Conservation (phyloP, 208 protist species). For the Trypanosoma theileri region DNA sequence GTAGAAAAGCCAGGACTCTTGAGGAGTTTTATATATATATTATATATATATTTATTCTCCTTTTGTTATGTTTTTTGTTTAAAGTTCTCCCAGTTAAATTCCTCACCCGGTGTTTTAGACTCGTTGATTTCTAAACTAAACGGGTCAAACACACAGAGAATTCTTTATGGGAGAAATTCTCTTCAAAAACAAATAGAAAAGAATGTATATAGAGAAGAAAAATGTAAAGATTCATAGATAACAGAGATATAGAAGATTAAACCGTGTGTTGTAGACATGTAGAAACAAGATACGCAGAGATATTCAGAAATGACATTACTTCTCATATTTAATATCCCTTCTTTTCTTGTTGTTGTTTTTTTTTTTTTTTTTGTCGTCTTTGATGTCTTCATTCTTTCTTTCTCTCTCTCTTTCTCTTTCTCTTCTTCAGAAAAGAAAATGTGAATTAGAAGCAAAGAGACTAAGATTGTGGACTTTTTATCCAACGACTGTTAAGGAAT, state of each 20-base stretch:
- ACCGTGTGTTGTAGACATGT: constrained; percentile 9
- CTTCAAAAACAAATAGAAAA: not conserved
- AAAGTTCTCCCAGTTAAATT: no score
- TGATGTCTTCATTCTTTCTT: no score
- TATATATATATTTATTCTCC: no score
- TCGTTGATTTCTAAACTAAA: no score
- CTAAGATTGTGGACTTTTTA: no score
- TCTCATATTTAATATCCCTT: no score
- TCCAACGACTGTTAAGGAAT: no score
- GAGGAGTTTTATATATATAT: no score
- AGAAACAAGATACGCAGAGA: not conserved
- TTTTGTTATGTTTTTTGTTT: no score
- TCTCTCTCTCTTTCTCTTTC: not conserved
- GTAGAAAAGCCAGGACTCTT: no score
- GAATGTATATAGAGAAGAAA: constrained; percentile 1
- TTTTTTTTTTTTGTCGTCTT: constrained; percentile 9
- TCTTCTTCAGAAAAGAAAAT: not conserved
- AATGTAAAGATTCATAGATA: constrained; percentile 6
- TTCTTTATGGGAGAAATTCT: not conserved
- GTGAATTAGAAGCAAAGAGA: no score
- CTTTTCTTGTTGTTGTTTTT: not conserved
- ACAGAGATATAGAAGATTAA: constrained; percentile 12
- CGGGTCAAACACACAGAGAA: not conserved
- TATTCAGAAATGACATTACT: constrained; percentile 5
- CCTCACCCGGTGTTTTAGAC: no score